Evolutionary conservation across 805 yeast species (phyloP), one percentile per base, ranked within the genome.

Genomic region (Ogataea populi-albae): DNA sequence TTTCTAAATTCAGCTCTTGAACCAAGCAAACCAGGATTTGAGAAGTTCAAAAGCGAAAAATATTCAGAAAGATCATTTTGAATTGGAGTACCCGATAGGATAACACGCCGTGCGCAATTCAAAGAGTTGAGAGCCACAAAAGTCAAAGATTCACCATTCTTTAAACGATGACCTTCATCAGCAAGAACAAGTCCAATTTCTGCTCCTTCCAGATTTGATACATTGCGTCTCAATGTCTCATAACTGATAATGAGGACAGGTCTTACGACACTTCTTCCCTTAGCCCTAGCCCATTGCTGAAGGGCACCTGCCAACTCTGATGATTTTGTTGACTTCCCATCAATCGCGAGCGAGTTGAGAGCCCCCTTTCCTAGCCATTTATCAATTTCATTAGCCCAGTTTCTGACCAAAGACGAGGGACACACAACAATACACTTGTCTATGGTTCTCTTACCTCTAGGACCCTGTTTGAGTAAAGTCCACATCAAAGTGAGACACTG

Each of bases 291-390:
- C 98, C 98, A 91, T 37, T 77, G 79, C 40, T 70, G 73, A 17
- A 91, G 65, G 1, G 86, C 81, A 12, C 69, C 71, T 1, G 79
- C 77, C 9, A 91, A 74, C 14, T 85, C 89, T 1, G 73, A 62
- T 3, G 81, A 68, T 45, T 86, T 85, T 6, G 85, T 81, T 24
- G 80, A 69, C 54, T 88, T 89, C 8, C 98, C 98, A 57, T 93
- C 98, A 10, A 86, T 79, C 0, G 97, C 96, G 35, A 93, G 65
- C 0, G 97, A 93, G 2, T 93, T 79, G 6, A 91, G 55, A 0
- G 85, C 77, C n/a, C 93, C 96, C 47, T 82, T 84, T 0, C 98
- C 98, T 15, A 91, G 68, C 98, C 98, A 91, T 60, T 91, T 91
- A 25, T 79, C 76, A 34, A 91, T 76, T 62, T 91, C 98, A 55